Evolutionary conservation across 2,329 filamentous ascomycete species (phyloP).

Genomic region (Sporothrix phasma): DNA sequence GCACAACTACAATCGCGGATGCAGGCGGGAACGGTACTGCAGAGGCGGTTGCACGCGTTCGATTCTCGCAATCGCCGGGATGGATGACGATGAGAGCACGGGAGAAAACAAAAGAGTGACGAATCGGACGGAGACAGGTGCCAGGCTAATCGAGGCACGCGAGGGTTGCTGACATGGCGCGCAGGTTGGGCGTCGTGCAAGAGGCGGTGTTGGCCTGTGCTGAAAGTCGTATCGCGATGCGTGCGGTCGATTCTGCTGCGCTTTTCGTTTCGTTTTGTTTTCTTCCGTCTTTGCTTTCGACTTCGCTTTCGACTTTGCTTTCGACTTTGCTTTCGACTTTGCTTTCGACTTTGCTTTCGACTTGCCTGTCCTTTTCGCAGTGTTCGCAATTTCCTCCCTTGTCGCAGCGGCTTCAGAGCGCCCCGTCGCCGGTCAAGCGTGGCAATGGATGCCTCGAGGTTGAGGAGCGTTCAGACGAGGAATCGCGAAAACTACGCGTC

Average conservation of each 20-base stretch:
- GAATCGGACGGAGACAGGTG: background rate
- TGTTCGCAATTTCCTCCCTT: too few species aligned
- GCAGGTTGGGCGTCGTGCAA: background rate
- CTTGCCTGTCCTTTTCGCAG: background rate
- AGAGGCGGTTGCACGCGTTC: background rate
- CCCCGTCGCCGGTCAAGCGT: background rate
- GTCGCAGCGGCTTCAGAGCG: background rate
- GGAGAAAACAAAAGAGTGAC: background rate
- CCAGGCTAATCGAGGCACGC: slow-evolving; percentile 5
- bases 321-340: background rate
- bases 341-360: background rate
- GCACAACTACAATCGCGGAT: too few species aligned
- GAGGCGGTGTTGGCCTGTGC: background rate
- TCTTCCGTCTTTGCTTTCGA: background rate
- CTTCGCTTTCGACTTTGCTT: background rate
- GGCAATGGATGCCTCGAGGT: background rate
- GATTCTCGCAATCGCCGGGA: background rate
- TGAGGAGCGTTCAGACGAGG: background rate
- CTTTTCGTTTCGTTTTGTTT: background rate
- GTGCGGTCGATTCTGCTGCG: background rate
- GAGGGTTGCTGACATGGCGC: background rate
- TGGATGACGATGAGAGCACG: background rate
- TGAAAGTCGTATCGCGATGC: background rate
- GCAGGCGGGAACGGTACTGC: background rate
- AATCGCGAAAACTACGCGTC: background rate